Evolutionary conservation across 257 asterid genomes (phyloP), one percentile per base, ranked within the genome.

Genomic region (Vinca minor): DNA sequence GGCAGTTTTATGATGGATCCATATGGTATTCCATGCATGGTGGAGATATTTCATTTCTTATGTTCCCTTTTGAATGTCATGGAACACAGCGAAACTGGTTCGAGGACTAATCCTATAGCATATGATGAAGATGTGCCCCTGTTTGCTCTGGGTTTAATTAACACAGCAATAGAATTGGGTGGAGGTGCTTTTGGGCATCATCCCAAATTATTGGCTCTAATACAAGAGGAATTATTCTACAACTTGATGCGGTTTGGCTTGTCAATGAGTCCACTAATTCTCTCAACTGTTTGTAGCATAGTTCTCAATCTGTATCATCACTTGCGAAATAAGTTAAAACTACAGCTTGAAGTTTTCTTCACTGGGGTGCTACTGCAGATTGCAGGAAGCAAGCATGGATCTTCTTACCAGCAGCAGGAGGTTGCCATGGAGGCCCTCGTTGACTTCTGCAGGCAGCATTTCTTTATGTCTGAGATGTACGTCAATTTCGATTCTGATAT

Each of bases 371-470:
- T 93, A 70, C 71, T 93, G 85, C 87, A 82, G 83, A 64, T 87
- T 67, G 87, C 94, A n/a, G 88, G 87, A 75, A 84, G 89, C 73
- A 82, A 83, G 76, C 80, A 82, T 72, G 95, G 96, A 46, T 85
- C 90, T 72, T 89, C 97, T 29, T 93, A 87, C 84, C 96, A 88
- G 71, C 95, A 73, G 78, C 94, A 88, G 78, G 98, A 91, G 79
- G 98, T 88, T 81, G 95, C 98, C 57, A 82, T 91, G 95, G 98
- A 91, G 74, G 89, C 93, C 65, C 85, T 91, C 68, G 87, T 88
- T 64, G 98, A 91, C 78, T 81, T 91, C 72, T 91, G 98, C 78
- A 85, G 98, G 81, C 98, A 88, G 82, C 85, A 87, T 63, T 81
- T 74, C 81, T 91, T 88, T 70, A 78, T 78, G 59, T 52, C 87